phyloP scores from a whole-genome alignment of 1,284 basidiomycete genomes.

The Irpex sp. region DNA sequence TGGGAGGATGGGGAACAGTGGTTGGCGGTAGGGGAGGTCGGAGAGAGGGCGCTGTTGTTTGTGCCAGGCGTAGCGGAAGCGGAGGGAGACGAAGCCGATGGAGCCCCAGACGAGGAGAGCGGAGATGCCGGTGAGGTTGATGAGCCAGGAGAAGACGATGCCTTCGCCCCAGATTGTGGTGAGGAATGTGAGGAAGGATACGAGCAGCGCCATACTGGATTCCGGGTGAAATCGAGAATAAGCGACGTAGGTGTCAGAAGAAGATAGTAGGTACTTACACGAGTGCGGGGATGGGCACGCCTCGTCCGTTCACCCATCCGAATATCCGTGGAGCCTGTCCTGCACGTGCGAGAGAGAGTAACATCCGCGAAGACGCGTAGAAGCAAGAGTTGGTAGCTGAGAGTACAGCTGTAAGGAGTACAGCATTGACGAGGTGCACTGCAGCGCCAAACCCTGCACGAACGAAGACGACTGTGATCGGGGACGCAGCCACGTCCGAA shows the following conservation, averaged over 20 bases:
- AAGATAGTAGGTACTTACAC: conserved; percentile 29
- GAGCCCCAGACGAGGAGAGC: conserved; percentile 62
- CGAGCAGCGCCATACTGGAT: conserved; percentile 31
- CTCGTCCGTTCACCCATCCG: conserved; percentile 51
- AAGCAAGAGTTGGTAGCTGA: conserved; percentile 57
- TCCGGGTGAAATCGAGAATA: no score
- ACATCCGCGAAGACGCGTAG: conserved; percentile 76
- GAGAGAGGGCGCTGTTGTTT: conserved; percentile 33
- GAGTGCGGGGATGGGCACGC: conserved; percentile 54
- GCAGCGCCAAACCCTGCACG: conserved; percentile 55
- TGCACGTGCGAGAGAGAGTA: conserved; percentile 74
- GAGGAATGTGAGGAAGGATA: conserved; percentile 45
- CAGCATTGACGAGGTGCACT: conserved; percentile 49
- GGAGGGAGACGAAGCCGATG: conserved; percentile 48
- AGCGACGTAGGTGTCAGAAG: background rate
- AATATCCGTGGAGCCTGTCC: conserved; percentile 80
- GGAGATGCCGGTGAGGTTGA: conserved; percentile 65
- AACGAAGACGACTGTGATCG: conserved; percentile 53
- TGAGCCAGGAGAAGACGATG: conserved; percentile 51
- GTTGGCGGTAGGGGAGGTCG: conserved; percentile 44
- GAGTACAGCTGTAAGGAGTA: conserved; percentile 62
- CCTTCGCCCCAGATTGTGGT: conserved; percentile 52
- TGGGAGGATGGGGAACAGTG: conserved; percentile 43
- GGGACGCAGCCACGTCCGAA: conserved; percentile 44
- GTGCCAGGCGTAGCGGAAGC: conserved; percentile 43